Evolutionary conservation across 768 basidiomycete genomes (phyloP).

Genomic region (Boletus vermiculosoides): DNA sequence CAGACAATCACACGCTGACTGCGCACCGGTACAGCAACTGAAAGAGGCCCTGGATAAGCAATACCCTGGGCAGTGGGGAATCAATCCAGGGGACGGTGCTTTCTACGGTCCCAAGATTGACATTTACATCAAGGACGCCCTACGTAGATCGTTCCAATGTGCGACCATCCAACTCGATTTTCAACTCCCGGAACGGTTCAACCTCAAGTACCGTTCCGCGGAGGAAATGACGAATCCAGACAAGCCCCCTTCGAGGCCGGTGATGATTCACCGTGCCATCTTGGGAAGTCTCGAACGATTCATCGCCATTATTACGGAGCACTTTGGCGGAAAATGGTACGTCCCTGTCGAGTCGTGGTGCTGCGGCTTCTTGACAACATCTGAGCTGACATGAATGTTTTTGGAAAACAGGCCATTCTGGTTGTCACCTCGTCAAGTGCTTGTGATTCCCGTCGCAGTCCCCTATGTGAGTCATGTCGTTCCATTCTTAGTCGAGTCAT

Average conservation of each 20-base stretch:
- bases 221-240: conserved; percentile 54
- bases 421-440: conserved; percentile 93
- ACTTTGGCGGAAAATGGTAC: conserved; percentile 96
- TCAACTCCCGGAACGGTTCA: conserved; percentile 95
- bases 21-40: conserved; percentile 60
- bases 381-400: neutral
- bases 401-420: conserved; percentile 81
- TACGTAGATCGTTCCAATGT: conserved; percentile 93
- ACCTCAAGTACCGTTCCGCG: conserved; percentile 84
- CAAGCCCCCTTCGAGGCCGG: conserved; percentile 69
- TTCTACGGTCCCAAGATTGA: conserved; percentile 99
- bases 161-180: conserved; percentile 99
- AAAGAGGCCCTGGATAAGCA: conserved; percentile 78
- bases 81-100: conserved; percentile 96
- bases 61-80: conserved; percentile 85
- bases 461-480: conserved; percentile 65
- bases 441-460: conserved; percentile 90
- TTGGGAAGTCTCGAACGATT: conserved; percentile 92
- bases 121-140: conserved; percentile 91
- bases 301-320: conserved; percentile 95
- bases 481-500: neutral
- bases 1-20: conserved; percentile 1
- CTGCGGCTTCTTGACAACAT: conserved; percentile 1
- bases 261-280: conserved; percentile 98
- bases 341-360: conserved; percentile 15